Percentiles rank a stretch among this genome's conserved stretches.
Evolutionary conservation across 2,329 filamentous ascomycete genomes (phyloP).

Genomic region (Fusarium pseudograminearum): DNA sequence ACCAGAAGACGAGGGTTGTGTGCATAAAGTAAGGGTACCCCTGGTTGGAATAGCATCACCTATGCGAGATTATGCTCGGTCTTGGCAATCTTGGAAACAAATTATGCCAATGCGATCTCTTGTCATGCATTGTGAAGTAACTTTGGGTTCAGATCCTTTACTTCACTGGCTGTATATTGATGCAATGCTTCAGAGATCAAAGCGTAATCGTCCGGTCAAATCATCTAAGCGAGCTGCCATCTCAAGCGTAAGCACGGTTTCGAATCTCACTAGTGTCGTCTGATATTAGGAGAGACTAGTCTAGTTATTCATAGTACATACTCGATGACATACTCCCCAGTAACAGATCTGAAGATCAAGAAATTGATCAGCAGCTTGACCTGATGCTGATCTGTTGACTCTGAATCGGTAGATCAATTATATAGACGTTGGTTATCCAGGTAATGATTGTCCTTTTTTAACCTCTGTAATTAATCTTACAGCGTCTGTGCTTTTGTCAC

Average conservation of each 20-base stretch:
- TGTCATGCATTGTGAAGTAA: background rate
- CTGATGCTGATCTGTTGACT: constrained; percentile 1
- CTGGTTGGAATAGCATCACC: constrained; percentile 15
- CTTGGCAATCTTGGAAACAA: constrained; percentile 11
- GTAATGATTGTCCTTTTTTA: background rate
- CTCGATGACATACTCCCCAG: background rate
- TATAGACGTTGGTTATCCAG: background rate
- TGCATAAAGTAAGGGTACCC: constrained; percentile 31
- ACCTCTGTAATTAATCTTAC: background rate
- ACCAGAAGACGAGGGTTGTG: background rate
- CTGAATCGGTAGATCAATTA: constrained; percentile 7
- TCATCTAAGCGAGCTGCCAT: constrained; percentile 15
- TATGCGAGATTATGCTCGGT: constrained; percentile 21
- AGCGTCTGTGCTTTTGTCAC: background rate
- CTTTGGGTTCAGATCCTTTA: background rate
- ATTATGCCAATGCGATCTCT: constrained; percentile 5
- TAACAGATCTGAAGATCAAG: constrained; percentile 27
- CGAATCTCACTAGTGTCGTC: constrained; percentile 23
- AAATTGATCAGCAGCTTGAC: background rate
- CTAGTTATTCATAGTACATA: background rate
- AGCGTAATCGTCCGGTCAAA: background rate
- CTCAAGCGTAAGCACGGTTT: constrained; percentile 17
- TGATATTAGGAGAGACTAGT: background rate
- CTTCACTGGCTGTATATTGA: background rate
- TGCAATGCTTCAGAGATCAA: background rate